These are phyloP conservation scores for Datura wrightii DNA, from an alignment of 257 asterid genomes.

Conservation along the genomic window DNA sequence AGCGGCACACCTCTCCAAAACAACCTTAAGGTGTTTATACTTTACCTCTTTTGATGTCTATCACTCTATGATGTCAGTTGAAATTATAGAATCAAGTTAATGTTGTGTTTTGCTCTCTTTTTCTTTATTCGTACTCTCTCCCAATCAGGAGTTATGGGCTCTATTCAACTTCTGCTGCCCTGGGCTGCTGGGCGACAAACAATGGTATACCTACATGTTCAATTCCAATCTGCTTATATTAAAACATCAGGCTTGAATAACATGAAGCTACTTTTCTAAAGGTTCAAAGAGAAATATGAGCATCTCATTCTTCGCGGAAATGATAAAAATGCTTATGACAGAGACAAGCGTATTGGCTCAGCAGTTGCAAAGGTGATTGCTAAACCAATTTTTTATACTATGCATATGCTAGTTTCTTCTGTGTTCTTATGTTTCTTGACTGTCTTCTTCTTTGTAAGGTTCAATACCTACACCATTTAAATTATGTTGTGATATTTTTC, in stretches of 20 bases:
- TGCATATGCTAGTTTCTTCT: conserved; percentile 1
- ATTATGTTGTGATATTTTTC: not conserved
- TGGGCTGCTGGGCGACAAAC: conserved; percentile 84
- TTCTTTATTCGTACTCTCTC: not conserved
- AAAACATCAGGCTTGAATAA: conserved; percentile 25
- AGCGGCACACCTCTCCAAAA: conserved; percentile 99
- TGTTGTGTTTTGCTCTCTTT: conserved; percentile 24
- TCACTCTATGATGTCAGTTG: not conserved
- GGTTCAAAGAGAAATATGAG: conserved; percentile 92
- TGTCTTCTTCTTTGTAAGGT: conserved; percentile 26
- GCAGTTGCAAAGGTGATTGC: conserved; percentile 82
- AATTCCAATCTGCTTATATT: conserved; percentile 26
- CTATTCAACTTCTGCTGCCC: conserved; percentile 90
- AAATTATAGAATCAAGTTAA: conserved; percentile 25
- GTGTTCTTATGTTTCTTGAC: conserved; percentile 12
- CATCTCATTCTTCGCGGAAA: conserved; percentile 77
- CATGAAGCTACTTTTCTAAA: conserved; percentile 37
- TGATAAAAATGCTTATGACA: conserved; percentile 88
- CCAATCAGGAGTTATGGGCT: conserved; percentile 89
- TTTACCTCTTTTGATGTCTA: not conserved
- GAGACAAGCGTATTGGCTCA: conserved; percentile 89
- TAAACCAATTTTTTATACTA: not conserved
- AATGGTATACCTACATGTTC: conserved; percentile 57
- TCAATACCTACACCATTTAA: not conserved
- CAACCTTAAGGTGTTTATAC: conserved; percentile 76